Evolutionary conservation across 2,329 filamentous ascomycete genomes (phyloP).

Genomic region (Sclerotinia spermophila): DNA sequence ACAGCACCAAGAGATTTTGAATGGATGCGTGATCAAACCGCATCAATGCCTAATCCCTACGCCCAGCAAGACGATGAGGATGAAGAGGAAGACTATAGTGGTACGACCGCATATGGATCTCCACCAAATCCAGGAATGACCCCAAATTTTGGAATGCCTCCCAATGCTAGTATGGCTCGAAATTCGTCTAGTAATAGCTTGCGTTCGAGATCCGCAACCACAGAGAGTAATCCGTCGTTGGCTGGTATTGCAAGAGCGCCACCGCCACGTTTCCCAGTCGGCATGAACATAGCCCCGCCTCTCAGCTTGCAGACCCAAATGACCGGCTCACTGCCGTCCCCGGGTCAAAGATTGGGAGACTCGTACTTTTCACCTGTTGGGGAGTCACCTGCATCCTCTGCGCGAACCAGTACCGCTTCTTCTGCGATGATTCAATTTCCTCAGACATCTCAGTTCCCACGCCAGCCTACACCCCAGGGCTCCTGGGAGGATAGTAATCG

Average conservation of each 20-base stretch:
- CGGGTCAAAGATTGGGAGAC: constrained; percentile 44
- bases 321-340: constrained; percentile 38
- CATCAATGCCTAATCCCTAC: constrained; percentile 77
- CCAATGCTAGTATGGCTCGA: constrained; percentile 55
- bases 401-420: constrained; percentile 47
- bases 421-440: constrained; percentile 56
- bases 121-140: constrained; percentile 39
- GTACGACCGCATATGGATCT: constrained; percentile 35
- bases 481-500: constrained; percentile 71
- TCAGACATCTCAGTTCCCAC: constrained; percentile 76
- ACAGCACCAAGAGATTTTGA: constrained; percentile 62
- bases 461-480: constrained; percentile 65
- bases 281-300: constrained; percentile 41
- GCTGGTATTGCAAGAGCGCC: constrained; percentile 56
- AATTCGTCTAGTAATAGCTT: constrained; percentile 73
- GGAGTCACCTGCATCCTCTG: constrained; percentile 72
- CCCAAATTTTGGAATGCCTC: constrained; percentile 13
- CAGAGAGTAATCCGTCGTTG: constrained; percentile 61
- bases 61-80: constrained; percentile 60
- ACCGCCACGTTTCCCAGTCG: constrained; percentile 66
- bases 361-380: constrained; percentile 91
- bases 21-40: constrained; percentile 68
- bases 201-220: constrained; percentile 71
- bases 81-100: constrained; percentile 51
- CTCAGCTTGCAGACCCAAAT: constrained; percentile 67